Evolutionary conservation across 139 green algal species (phyloP).

Genomic region (Desmodesmus armatus): DNA sequence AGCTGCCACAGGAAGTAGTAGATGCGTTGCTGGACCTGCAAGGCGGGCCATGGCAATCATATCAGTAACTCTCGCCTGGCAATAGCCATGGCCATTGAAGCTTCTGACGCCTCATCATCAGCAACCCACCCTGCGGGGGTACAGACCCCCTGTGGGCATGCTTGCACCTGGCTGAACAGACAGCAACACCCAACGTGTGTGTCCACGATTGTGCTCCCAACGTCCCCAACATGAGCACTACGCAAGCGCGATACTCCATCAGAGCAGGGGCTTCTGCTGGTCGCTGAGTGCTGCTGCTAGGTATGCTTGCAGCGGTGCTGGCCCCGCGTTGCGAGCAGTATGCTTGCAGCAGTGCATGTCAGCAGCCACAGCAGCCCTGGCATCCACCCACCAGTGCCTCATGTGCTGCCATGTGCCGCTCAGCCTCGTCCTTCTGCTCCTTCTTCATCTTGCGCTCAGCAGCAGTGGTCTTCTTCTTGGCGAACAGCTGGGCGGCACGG

Average conservation of each 20-base stretch:
- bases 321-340: background rate
- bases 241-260: too few species aligned
- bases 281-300: too few species aligned
- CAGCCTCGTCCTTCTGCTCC: slow-evolving; percentile 98
- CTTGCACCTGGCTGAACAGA: too few species aligned
- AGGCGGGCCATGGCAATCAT: background rate
- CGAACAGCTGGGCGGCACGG: slow-evolving; percentile 71
- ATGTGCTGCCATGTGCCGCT: slow-evolving; percentile 82
- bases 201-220: too few species aligned
- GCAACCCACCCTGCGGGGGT: background rate
- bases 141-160: background rate
- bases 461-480: slow-evolving; percentile 79
- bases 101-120: too few species aligned
- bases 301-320: background rate
- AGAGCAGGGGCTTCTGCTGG: too few species aligned
- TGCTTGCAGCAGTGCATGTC: background rate
- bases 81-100: too few species aligned
- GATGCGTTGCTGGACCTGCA: slow-evolving; percentile 62
- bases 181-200: too few species aligned
- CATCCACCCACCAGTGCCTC: slow-evolving; percentile 81
- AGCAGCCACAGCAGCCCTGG: background rate
- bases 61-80: too few species aligned
- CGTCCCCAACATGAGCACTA: too few species aligned
- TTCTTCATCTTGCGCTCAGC: slow-evolving; percentile 93
- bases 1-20: slow-evolving; percentile 85